Percentiles rank a stretch among this genome's conserved stretches.
Evolutionary conservation across 2,329 filamentous ascomycete genomes (phyloP).

Genomic region (Aureobasidium subglaciale): DNA sequence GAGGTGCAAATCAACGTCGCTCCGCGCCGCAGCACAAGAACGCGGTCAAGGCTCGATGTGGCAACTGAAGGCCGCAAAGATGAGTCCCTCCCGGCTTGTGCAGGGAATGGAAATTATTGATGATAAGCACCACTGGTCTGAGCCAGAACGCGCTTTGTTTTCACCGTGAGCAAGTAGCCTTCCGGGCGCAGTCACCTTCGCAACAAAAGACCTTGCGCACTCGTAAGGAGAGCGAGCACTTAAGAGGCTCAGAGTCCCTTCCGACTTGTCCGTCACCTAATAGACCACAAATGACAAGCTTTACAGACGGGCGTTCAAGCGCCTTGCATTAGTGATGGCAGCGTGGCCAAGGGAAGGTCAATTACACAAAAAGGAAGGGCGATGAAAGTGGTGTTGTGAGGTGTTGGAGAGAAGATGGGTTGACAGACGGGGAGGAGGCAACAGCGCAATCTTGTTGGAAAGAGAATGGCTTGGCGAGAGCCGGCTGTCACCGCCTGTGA

Average conservation of each 20-base stretch:
- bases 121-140: conserved; percentile 15
- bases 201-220: conserved; percentile 14
- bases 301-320: conserved; percentile 13
- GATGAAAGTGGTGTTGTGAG: conserved; percentile 7
- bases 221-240: conserved; percentile 17
- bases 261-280: conserved; percentile 13
- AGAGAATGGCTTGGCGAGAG: neutral
- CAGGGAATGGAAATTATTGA: conserved; percentile 10
- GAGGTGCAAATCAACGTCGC: conserved; percentile 6
- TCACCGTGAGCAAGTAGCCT: conserved; percentile 13
- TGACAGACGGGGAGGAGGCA: neutral
- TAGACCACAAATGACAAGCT: conserved; percentile 14
- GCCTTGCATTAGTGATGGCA: conserved; percentile 10
- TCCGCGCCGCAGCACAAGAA: conserved; percentile 9
- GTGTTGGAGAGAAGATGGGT: conserved; percentile 4
- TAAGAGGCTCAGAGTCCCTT: conserved; percentile 10
- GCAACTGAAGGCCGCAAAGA: conserved; percentile 12
- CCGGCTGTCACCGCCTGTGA: neutral
- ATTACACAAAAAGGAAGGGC: conserved; percentile 5
- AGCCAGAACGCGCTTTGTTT: conserved; percentile 13
- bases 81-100: conserved; percentile 6
- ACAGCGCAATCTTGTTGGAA: conserved; percentile 7
- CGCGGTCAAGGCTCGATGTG: conserved; percentile 14
- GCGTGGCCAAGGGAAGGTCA: neutral
- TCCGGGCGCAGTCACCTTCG: conserved; percentile 17